Evolutionary conservation across 805 yeast species (phyloP).

Genomic region (Yamadazyma takamatsuzukensis): DNA sequence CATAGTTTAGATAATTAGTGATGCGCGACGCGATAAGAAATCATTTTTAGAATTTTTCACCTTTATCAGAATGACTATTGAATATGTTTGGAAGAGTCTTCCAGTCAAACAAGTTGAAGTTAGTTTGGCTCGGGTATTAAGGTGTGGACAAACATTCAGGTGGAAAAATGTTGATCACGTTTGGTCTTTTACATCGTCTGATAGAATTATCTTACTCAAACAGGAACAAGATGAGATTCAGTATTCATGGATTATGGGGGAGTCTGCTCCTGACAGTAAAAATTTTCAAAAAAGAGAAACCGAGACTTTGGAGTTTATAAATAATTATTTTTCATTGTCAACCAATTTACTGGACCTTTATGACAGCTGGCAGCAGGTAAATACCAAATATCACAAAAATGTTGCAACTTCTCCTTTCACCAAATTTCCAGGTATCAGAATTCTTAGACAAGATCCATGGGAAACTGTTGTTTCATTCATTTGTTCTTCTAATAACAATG

Average conservation of each 20-base stretch:
- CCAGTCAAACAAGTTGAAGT: conserved; percentile 41
- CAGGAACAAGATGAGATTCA: conserved; percentile 54
- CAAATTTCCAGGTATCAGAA: conserved; percentile 67
- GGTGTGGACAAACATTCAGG: conserved; percentile 84
- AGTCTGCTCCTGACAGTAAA: conserved; percentile 4
- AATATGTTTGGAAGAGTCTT: conserved; percentile 20
- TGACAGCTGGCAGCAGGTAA: conserved; percentile 57
- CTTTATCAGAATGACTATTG: conserved; percentile 18
- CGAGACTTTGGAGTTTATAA: conserved; percentile 42
- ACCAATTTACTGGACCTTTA: conserved; percentile 54
- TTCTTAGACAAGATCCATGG: conserved; percentile 95
- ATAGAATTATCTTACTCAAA: conserved; percentile 58
- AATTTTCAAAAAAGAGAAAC: conserved; percentile 8
- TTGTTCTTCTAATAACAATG: conserved; percentile 94
- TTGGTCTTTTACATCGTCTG: conserved; percentile 64
- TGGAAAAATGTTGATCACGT: conserved; percentile 64
- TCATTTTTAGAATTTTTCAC: not conserved
- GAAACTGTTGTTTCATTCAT: conserved; percentile 87
- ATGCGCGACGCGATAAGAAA: conserved; percentile 3
- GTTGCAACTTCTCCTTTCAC: conserved; percentile 30
- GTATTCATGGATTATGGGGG: conserved; percentile 42
- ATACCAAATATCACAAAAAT: conserved; percentile 41
- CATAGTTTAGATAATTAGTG: conserved; percentile 7
- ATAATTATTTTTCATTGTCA: conserved; percentile 68
- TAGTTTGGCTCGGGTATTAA: conserved; percentile 57